phyloP scores from a whole-genome alignment of 1,139 yeast species.

The Hyphopichia wangnamkhiaoensis region DNA sequence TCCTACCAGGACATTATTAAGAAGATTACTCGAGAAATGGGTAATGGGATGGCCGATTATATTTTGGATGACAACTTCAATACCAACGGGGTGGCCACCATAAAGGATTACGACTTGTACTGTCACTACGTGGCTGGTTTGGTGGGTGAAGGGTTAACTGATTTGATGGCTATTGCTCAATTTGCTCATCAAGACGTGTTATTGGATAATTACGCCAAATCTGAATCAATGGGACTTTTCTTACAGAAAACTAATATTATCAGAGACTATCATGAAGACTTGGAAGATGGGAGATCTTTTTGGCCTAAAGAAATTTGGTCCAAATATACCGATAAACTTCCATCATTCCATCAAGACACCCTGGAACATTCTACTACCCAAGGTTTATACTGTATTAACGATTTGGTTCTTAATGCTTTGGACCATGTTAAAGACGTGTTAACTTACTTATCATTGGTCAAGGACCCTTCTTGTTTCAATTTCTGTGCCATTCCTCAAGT shows the following conservation, averaged over 20 bases:
- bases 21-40: constrained; percentile 83
- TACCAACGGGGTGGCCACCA: constrained; percentile 72
- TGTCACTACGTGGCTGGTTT: constrained; percentile 98
- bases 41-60: constrained; percentile 97
- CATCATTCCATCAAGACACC: constrained; percentile 52
- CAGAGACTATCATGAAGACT: constrained; percentile 92
- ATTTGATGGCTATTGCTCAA: constrained; percentile 68
- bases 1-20: constrained; percentile 77
- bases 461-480: constrained; percentile 81
- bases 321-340: constrained; percentile 66
- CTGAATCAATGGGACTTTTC: constrained; percentile 92
- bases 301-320: constrained; percentile 97
- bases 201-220: constrained; percentile 53
- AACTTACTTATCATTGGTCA: constrained; percentile 71
- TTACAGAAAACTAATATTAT: constrained; percentile 94
- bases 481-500: constrained; percentile 98
- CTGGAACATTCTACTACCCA: constrained; percentile 43
- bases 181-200: constrained; percentile 57
- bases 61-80: constrained; percentile 78
- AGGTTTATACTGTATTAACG: constrained; percentile 78
- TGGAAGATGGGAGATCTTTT: constrained; percentile 88
- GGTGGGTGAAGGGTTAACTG: constrained; percentile 94
- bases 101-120: constrained; percentile 82
- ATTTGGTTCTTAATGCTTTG: constrained; percentile 78
- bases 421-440: constrained; percentile 77